Evolutionary conservation across 306 rosid genomes (phyloP).

Genomic region (Gastrolobium bilobum): DNA sequence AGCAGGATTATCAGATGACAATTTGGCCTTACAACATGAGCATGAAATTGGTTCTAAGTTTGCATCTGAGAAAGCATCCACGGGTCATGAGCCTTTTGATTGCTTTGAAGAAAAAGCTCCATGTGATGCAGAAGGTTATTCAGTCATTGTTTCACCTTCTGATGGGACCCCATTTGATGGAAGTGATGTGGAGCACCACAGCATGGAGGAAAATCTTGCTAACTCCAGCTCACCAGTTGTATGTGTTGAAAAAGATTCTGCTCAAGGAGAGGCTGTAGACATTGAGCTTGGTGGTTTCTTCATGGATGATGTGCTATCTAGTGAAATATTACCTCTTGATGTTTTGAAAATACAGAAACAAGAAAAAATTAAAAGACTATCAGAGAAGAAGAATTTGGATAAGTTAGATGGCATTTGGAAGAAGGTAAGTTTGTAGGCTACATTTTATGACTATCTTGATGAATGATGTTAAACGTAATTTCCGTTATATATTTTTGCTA

Average conservation of each 20-base stretch:
- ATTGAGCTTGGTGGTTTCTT: constrained; percentile 87
- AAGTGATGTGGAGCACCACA: constrained; percentile 50
- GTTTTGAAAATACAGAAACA: constrained; percentile 68
- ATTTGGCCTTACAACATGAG: constrained; percentile 71
- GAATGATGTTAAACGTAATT: constrained; percentile 21
- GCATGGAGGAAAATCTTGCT: constrained; percentile 51
- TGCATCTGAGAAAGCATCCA: constrained; percentile 54
- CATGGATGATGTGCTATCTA: constrained; percentile 66
- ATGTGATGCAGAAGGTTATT: constrained; percentile 44
- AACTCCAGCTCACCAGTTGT: constrained; percentile 48
- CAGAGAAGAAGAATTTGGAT: constrained; percentile 77
- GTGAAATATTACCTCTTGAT: constrained; percentile 63
- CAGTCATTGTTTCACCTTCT: constrained; percentile 46
- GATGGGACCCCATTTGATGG: constrained; percentile 50
- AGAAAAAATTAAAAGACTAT: constrained; percentile 69
- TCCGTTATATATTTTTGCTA: constrained; percentile 1
- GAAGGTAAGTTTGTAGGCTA: constrained; percentile 64
- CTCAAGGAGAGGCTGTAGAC: constrained; percentile 68
- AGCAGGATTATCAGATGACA: constrained; percentile 80
- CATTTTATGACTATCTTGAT: constrained; percentile 26
- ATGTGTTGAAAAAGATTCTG: constrained; percentile 55
- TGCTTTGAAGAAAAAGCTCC: constrained; percentile 43
- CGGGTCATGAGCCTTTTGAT: constrained; percentile 50
- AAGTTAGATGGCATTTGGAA: constrained; percentile 93
- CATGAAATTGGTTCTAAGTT: constrained; percentile 61